A percentile compares a stretch with the other conserved stretches of the same genome.
These are phyloP conservation scores for Nigrospora oryzae DNA, from an alignment of 2,329 filamentous ascomycete species.

Conservation along the genomic window DNA sequence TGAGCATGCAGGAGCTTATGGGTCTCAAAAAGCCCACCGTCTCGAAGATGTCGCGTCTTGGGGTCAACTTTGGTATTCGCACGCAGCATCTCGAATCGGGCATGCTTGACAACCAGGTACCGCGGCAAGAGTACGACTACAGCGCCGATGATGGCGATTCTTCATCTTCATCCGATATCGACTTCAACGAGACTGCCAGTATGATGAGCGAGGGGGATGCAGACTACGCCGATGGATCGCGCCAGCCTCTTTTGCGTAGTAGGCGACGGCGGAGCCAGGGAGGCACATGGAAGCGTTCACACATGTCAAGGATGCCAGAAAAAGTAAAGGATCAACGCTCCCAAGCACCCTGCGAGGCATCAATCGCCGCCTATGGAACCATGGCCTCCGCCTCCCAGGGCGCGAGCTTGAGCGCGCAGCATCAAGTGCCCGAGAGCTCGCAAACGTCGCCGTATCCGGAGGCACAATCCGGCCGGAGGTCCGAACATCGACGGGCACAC, in stretches of 20 bases:
- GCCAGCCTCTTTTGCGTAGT: slow-evolving; percentile 14
- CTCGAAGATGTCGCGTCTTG: slow-evolving; percentile 42
- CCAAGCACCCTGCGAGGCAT: not conserved
- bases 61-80: slow-evolving; percentile 64
- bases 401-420: not conserved
- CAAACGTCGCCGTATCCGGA: not conserved
- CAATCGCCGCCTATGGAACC: slow-evolving; percentile 14
- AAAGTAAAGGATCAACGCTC: slow-evolving; percentile 8
- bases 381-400: slow-evolving; percentile 4
- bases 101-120: slow-evolving; percentile 34
- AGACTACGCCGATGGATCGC: slow-evolving; percentile 23
- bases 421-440: not conserved
- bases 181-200: slow-evolving; percentile 28
- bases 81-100: slow-evolving; percentile 63
- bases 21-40: slow-evolving; percentile 53
- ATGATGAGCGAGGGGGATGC: slow-evolving; percentile 32
- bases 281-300: slow-evolving; percentile 22
- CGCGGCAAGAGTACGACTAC: slow-evolving; percentile 8
- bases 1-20: slow-evolving; percentile 49
- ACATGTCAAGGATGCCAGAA: slow-evolving; percentile 19
- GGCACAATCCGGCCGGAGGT: not conserved
- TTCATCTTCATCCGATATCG: slow-evolving; percentile 14
- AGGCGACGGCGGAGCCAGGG: slow-evolving; percentile 30
- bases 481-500: no score
- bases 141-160: slow-evolving; percentile 13